Base-by-base conservation (phyloP, 1,139 yeast species). In the Saccharomycopsis crataegensis region DNA sequence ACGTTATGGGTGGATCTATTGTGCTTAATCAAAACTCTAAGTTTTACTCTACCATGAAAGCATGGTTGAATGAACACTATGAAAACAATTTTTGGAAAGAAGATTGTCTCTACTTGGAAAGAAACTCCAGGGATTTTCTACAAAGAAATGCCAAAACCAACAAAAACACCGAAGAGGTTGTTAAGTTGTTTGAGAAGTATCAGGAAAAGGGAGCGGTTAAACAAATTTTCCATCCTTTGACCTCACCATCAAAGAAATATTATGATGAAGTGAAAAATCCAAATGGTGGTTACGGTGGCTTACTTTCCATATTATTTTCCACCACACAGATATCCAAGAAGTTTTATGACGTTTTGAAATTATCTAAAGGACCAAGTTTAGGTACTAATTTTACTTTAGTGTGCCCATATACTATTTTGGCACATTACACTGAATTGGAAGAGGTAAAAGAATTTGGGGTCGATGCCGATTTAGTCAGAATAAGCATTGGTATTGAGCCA, bases 381-480 rank as follows among this genome's bases (percentile, higher is more conserved):
- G 98, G 98, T 5, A 90, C 98, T 0, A 93, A 89, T 67, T 89
- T 90, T 71, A 89, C 98, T 0, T 74, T 91, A 62, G 91, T 89
- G 4, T 89, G 96, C 64, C 98, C 98, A 8, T 93, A 93, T 68
- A 79, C 96, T 3, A 79, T 93, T 49, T 75, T 93, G 58, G 97
- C 97, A 0, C 97, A 93, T 67, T 91, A 82, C 66, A 76, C 73
- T 50, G 98, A 91, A 66, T 71, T 90, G 57, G 95, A 88, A 58
- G 91, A 85, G 66, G 84, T 87, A 31, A 87, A 78, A 55, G 73
- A 82, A 62, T 90, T 88, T 82, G 97, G 96, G 2, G 90, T 93
- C 34, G 96, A 88, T 64, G 72, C 83, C 59, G 78, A 85, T 62
- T 72, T 93, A 61, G 82, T 93, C 48, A 77, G 99, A 65, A 78